A percentile compares a stretch with the other conserved stretches of the same genome.
Conservation (phyloP, 2,329 filamentous ascomycete species). For the Cercospora nicotianae region DNA sequence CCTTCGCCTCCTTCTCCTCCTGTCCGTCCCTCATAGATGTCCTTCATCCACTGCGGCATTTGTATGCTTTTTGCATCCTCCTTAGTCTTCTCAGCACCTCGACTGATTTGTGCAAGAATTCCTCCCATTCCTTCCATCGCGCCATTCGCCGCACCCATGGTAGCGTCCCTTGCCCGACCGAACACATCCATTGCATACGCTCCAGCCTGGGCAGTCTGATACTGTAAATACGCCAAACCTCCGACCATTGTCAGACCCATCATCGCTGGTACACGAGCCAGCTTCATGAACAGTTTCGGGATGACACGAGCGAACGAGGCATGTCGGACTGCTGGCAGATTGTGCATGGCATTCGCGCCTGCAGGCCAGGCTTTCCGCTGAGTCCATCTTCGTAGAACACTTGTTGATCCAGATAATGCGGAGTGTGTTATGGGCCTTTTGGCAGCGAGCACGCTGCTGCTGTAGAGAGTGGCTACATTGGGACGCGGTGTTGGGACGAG, state of each 20-base stretch:
- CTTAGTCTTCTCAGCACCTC: constrained; percentile 81
- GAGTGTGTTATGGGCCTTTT: constrained; percentile 32
- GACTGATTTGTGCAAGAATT: constrained; percentile 74
- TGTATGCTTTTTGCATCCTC: constrained; percentile 55
- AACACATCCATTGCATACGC: constrained; percentile 77
- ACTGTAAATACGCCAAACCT: constrained; percentile 88
- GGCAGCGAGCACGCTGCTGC: constrained; percentile 26
- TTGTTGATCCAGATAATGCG: constrained; percentile 27
- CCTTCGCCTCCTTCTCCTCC: constrained; percentile 38
- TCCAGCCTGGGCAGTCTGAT: constrained; percentile 82
- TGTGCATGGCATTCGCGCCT: constrained; percentile 77
- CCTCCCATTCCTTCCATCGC: constrained; percentile 71
- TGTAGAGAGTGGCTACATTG: constrained; percentile 30
- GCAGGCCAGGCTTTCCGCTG: constrained; percentile 69
- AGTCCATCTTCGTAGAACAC: constrained; percentile 29
- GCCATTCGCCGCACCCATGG: constrained; percentile 66
- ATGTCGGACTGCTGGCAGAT: constrained; percentile 64
- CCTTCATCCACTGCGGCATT: constrained; percentile 74
- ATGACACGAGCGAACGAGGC: constrained; percentile 68
- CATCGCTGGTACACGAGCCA: constrained; percentile 82
- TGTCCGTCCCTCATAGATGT: constrained; percentile 49
- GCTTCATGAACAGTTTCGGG: constrained; percentile 87
- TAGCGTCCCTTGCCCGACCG: constrained; percentile 68
- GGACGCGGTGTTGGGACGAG: constrained; percentile 45
- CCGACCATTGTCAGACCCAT: constrained; percentile 87